A percentile compares a stretch with the other conserved stretches of the same genome.
Conservation (phyloP, 805 yeast species). For the Candida ovalis region DNA sequence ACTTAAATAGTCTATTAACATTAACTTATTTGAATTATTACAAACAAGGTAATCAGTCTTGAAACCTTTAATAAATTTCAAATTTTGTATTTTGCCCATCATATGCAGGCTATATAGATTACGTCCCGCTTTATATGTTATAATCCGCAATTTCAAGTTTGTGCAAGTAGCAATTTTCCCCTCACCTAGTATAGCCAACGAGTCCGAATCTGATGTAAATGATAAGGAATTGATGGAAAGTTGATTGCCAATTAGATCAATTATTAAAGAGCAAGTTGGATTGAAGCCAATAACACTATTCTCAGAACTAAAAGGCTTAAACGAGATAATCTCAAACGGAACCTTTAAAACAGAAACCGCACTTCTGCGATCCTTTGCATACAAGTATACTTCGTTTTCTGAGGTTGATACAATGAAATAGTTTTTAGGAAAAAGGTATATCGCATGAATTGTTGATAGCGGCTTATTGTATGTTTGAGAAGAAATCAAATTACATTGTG, state of each 20-base stretch:
- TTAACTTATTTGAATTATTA: neutral
- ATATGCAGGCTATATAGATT: neutral
- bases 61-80: neutral
- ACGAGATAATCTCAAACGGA: neutral
- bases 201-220: neutral
- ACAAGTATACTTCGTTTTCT: neutral
- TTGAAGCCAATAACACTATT: neutral
- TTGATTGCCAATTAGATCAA: constrained; percentile 3
- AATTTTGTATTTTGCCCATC: neutral
- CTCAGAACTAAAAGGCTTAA: neutral
- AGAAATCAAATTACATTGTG: neutral
- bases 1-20: neutral
- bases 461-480: neutral
- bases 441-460: neutral
- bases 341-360: neutral
- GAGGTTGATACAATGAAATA: neutral
- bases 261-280: neutral
- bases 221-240: neutral
- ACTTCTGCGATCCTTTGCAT: neutral
- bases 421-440: neutral
- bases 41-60: neutral
- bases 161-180: neutral
- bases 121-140: neutral
- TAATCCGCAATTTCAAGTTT: neutral
- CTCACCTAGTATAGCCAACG: neutral